Evolutionary conservation across 129 eudicot species (phyloP).

Genomic region (Mikania micrantha): DNA sequence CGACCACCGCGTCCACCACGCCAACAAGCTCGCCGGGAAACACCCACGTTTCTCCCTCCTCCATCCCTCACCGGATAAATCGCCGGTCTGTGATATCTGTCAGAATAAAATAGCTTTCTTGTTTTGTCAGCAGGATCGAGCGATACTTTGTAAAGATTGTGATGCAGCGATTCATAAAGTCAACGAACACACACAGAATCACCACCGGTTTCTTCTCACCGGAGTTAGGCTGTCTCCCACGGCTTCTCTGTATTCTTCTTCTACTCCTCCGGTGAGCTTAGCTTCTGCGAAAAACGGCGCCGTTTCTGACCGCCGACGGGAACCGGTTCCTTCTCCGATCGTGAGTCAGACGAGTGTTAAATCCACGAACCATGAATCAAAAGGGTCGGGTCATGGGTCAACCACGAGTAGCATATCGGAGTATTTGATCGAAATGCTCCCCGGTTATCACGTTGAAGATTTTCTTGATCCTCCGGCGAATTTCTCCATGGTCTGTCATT

Average conservation of each 20-base stretch:
- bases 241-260: conserved; percentile 25
- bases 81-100: conserved; percentile 65
- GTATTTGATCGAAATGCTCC: conserved; percentile 77
- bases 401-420: conserved; percentile 71
- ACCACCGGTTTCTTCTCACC: conserved; percentile 63
- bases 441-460: conserved; percentile 95
- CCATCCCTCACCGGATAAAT: conserved; percentile 50
- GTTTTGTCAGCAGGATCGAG: conserved; percentile 78
- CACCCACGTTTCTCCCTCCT: conserved; percentile 82
- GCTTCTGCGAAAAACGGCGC: conserved; percentile 6
- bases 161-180: conserved; percentile 66
- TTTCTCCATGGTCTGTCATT: conserved; percentile 46
- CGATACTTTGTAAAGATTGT: conserved; percentile 65
- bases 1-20: conserved; percentile 91
- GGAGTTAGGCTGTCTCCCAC: conserved; percentile 63
- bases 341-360: conserved; percentile 7
- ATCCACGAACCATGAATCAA: conserved; percentile 12
- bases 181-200: conserved; percentile 56
- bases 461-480: conserved; percentile 47
- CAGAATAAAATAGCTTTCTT: conserved; percentile 64
- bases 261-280: conserved; percentile 21
- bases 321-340: conserved; percentile 12
- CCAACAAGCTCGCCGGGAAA: conserved; percentile 89
- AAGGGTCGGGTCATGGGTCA: conserved; percentile 30
- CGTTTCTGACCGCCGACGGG: conserved; percentile 18